Evolutionary conservation across 2,329 filamentous ascomycete genomes (phyloP), one percentile per base, ranked within the genome.

Genomic region (Claviceps fusiformis): DNA sequence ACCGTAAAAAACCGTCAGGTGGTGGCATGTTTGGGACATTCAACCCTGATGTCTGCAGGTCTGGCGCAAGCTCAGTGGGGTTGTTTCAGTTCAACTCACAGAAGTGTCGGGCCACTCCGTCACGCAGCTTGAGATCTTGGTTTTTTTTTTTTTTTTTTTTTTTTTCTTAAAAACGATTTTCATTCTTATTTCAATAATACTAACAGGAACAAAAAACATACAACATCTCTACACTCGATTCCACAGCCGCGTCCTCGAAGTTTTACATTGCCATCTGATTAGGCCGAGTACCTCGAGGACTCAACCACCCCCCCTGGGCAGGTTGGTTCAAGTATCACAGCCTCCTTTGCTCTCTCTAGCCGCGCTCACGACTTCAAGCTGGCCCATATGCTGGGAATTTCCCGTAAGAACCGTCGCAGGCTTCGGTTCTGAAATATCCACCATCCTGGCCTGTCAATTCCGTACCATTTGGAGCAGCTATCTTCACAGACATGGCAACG

Each of bases 401-500:
- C n/a, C 39, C 54, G 37, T 56, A 58, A 6, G 56, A 58, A 27
- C 54, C 54, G 27, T 58, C 56, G 50, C 56, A 58, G 4, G 56
- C 56, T 50, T 58, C 56, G 33, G 56, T 58, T 43, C 56, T 51
- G 19, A 58, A 58, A 45, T 58, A 58, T 11, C 56, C 56, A 35
- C 52, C 54, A 37, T 58, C 54, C 50, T 53, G 35, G 29, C 56
- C 56, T 17, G 56, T 58, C 54, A 58, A 54, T 29, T 58, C 56
- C 13, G 47, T 56, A 8, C 56, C 56, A 33, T 54, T 58, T 13
- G 56, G 56, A n/a, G 56, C 54, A 13, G 51, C 49, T 29, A 58
- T 58, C 31, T 49, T 58, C n/a, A 58, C 56, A 15, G 56, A 58
- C 54, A 58, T 52, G 51, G 56, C 56, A 33, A 53, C 50, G 10